A percentile compares a stretch with the other conserved stretches of the same genome.
These are phyloP conservation scores for Chytriomyces hyalinus DNA, from an alignment of 192 early-diverging fungal species.

Conservation along the genomic window DNA sequence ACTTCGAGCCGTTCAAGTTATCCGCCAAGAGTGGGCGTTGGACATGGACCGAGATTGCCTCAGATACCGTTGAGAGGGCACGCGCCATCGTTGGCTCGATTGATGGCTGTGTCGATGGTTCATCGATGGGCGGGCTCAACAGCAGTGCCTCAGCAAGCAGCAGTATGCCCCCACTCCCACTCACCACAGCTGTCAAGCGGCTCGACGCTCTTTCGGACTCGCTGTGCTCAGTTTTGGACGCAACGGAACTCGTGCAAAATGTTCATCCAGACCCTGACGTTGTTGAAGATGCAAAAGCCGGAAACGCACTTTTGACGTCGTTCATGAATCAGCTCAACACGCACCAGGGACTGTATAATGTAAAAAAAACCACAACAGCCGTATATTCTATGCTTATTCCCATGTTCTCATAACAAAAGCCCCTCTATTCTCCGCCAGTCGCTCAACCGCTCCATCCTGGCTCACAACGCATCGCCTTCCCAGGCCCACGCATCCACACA, in stretches of 20 bases:
- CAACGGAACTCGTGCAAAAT: constrained; percentile 89
- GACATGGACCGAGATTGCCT: too few relatives aligned
- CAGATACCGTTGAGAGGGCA: too few relatives aligned
- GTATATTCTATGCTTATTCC: not conserved
- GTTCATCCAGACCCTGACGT: constrained; percentile 80
- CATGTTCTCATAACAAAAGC: not conserved
- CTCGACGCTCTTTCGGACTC: constrained; percentile 88
- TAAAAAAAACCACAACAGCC: constrained; percentile 36
- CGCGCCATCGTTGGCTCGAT: too few relatives aligned
- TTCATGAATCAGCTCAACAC: constrained; percentile 96
- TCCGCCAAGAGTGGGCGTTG: too few relatives aligned
- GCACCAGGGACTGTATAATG: constrained; percentile 80
- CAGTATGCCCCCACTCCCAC: not conserved
- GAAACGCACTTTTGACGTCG: constrained; percentile 74
- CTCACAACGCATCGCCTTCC: constrained; percentile 35
- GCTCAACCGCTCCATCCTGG: constrained; percentile 70
- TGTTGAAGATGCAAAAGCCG: constrained; percentile 76
- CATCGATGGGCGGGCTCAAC: too few relatives aligned
- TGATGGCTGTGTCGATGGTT: too few relatives aligned
- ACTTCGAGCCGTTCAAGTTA: too few relatives aligned
- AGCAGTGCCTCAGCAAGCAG: too few relatives aligned
- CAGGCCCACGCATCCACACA: constrained; percentile 45
- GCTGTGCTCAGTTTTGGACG: constrained; percentile 90
- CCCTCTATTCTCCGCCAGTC: constrained; percentile 46
- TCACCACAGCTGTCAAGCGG: constrained; percentile 76